These are phyloP conservation scores for Penicillium cataractarum DNA, from an alignment of 495 filamentous ascomycete species.

Conservation along the genomic window DNA sequence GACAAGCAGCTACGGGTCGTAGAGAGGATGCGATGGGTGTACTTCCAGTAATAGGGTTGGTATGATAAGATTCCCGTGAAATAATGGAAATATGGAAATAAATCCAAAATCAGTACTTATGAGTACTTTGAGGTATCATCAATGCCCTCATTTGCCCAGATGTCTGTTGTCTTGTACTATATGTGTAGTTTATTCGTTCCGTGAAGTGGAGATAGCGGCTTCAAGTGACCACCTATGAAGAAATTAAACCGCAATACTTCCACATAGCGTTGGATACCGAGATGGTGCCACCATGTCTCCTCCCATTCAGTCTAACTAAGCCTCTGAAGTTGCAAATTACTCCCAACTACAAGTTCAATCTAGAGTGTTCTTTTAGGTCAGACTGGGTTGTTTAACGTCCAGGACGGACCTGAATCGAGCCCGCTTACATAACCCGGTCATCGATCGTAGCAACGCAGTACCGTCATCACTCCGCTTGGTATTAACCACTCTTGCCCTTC, in stretches of 20 bases:
- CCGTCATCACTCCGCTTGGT: constrained; percentile 36
- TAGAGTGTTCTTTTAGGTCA: too few relatives aligned
- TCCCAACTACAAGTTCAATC: too few relatives aligned
- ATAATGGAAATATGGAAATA: background rate
- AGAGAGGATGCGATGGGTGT: constrained; percentile 84
- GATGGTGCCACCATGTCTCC: too few relatives aligned
- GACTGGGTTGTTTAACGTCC: too few relatives aligned
- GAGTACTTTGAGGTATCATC: background rate
- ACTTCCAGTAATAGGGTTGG: constrained; percentile 62
- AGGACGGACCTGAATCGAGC: background rate
- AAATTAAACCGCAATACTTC: too few relatives aligned
- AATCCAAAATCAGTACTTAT: background rate
- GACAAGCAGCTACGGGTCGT: constrained; percentile 73
- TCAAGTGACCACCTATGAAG: background rate
- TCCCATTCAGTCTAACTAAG: too few relatives aligned
- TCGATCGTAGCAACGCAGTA: constrained; percentile 13
- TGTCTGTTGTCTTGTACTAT: background rate
- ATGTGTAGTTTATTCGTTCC: background rate
- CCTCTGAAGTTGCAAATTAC: too few relatives aligned
- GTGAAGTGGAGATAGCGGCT: too few relatives aligned
- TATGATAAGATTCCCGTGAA: background rate
- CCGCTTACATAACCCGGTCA: constrained; percentile 29
- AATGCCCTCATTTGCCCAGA: background rate
- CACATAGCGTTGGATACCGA: too few relatives aligned
- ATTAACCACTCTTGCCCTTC: constrained; percentile 21